Percentiles rank a stretch among this genome's conserved stretches.
Evolutionary conservation across 176 grass and related monocot genomes (phyloP).

Genomic region (Zizania latifolia): DNA sequence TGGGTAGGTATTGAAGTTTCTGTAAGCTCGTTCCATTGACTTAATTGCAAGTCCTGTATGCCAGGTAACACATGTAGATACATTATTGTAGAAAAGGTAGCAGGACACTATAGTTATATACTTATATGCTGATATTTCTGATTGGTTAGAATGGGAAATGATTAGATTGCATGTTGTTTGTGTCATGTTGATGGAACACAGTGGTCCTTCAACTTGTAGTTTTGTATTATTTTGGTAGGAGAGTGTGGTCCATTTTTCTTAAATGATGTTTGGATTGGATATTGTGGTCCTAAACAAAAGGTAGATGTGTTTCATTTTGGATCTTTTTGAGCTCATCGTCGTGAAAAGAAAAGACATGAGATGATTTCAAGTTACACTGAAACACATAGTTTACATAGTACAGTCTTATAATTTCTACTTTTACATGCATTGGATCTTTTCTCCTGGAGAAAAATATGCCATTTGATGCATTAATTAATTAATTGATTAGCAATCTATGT

Average conservation of each 20-base stretch:
- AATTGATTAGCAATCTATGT: background rate
- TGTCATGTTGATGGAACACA: background rate
- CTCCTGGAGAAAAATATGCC: background rate
- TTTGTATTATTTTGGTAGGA: slow-evolving; percentile 25
- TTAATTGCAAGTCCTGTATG: slow-evolving; percentile 1
- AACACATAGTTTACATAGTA: background rate
- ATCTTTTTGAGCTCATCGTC: background rate
- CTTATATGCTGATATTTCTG: slow-evolving; percentile 7
- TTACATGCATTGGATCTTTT: background rate
- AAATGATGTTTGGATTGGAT: slow-evolving; percentile 26
- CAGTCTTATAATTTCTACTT: background rate
- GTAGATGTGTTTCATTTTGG: background rate
- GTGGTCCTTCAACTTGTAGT: slow-evolving; percentile 1
- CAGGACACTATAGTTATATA: background rate
- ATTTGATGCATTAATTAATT: background rate
- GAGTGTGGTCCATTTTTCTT: slow-evolving; percentile 23
- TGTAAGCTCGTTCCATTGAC: background rate
- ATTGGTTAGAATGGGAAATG: background rate
- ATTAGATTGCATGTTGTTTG: background rate
- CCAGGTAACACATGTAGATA: background rate
- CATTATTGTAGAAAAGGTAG: background rate
- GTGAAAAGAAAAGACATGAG: background rate
- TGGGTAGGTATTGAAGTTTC: background rate
- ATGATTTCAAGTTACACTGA: background rate
- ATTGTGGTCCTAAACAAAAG: slow-evolving; percentile 24